phyloP scores from a whole-genome alignment of 805 yeast species.

The Wickerhamiella occidentalis region DNA sequence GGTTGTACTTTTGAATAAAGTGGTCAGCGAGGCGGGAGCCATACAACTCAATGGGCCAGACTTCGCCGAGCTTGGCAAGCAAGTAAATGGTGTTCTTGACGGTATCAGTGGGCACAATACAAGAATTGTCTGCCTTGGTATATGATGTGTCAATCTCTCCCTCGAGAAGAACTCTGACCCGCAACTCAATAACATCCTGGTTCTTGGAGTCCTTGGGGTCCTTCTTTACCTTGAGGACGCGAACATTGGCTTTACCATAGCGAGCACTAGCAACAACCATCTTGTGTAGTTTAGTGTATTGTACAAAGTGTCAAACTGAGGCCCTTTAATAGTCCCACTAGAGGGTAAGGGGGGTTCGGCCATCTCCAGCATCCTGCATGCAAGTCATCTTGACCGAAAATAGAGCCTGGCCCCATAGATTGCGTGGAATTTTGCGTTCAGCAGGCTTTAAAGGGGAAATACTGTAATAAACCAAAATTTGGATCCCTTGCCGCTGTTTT shows the following conservation, averaged over 20 bases:
- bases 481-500: too few species aligned
- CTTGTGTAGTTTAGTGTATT: not conserved
- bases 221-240: constrained; percentile 77
- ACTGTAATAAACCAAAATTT: not conserved
- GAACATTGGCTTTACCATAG: constrained; percentile 89
- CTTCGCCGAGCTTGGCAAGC: constrained; percentile 70
- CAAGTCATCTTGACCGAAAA: not conserved
- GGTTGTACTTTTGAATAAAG: constrained; percentile 63
- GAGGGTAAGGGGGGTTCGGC: constrained; percentile 8
- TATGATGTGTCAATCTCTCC: constrained; percentile 74
- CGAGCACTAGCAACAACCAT: constrained; percentile 21
- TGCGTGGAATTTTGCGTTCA: not conserved
- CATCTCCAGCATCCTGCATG: constrained; percentile 8
- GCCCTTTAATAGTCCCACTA: not conserved
- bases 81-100: constrained; percentile 79
- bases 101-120: constrained; percentile 91
- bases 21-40: constrained; percentile 77
- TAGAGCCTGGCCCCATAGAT: not conserved
- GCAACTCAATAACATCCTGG: constrained; percentile 79
- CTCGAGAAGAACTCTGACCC: constrained; percentile 58
- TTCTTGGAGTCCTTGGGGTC: constrained; percentile 57
- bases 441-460: not conserved
- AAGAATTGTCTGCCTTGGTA: constrained; percentile 76
- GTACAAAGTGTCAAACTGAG: not conserved
- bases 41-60: constrained; percentile 83